A percentile compares a stretch with the other conserved stretches of the same genome.
These are phyloP conservation scores for Aspergillus taichungensis DNA, from an alignment of 495 filamentous ascomycete genomes.

Conservation along the genomic window DNA sequence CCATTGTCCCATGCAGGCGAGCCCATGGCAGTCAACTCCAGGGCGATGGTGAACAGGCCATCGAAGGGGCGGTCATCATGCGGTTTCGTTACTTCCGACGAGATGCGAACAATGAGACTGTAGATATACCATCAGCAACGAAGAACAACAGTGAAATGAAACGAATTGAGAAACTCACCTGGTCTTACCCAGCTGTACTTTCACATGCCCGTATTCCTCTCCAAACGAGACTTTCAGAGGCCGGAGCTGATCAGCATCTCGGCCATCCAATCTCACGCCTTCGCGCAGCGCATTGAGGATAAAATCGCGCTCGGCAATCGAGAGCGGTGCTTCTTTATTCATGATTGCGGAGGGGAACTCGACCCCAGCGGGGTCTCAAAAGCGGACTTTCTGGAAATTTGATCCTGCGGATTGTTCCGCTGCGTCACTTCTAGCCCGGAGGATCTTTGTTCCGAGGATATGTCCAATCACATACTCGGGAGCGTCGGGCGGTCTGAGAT, in stretches of 20 bases:
- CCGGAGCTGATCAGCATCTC: slow-evolving; percentile 68
- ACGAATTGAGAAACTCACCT: slow-evolving; percentile 41
- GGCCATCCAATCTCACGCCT: slow-evolving; percentile 73
- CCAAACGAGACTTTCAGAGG: slow-evolving; percentile 71
- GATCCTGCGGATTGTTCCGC: slow-evolving; percentile 1
- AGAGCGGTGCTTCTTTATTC: slow-evolving; percentile 83
- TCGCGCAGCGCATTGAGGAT: slow-evolving; percentile 67
- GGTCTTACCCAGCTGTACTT: slow-evolving; percentile 85
- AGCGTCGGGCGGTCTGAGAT: not conserved
- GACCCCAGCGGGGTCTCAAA: slow-evolving; percentile 18
- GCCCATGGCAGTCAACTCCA: slow-evolving; percentile 87
- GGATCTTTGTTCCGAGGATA: slow-evolving; percentile 4
- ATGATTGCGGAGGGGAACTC: slow-evolving; percentile 39
- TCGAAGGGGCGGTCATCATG: slow-evolving; percentile 86
- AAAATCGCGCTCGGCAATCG: slow-evolving; percentile 70
- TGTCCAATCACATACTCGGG: slow-evolving; percentile 4
- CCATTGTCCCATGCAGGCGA: slow-evolving; percentile 84
- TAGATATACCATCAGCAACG: slow-evolving; percentile 3
- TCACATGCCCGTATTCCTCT: slow-evolving; percentile 83
- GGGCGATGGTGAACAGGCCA: slow-evolving; percentile 82
- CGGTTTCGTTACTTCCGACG: slow-evolving; percentile 77
- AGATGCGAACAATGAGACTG: slow-evolving; percentile 77
- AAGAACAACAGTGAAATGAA: not conserved
- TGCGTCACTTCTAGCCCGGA: slow-evolving; percentile 16
- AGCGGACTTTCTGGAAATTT: slow-evolving; percentile 19